Evolutionary conservation across 225 moss, liverwort and hornwort species (phyloP), one percentile per base, ranked within the genome.

Genomic region (Polytrichum commune): DNA sequence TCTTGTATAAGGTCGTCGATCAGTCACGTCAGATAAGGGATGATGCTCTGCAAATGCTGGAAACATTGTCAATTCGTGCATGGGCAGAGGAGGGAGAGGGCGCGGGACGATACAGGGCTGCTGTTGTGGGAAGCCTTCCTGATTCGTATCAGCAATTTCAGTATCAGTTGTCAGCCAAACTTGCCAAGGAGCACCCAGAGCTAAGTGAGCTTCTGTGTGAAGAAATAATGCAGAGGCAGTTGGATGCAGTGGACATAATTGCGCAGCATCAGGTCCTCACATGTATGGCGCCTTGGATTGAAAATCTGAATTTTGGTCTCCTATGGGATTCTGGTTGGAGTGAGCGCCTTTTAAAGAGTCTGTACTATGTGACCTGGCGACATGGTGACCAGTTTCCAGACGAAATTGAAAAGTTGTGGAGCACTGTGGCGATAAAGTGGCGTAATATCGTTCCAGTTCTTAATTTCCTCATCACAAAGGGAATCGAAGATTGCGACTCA

Each of bases 371-470:
- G 68, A 98, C 98, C 38, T 98, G 98, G 98, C 83, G 93, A 60
- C 98, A 98, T 75, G 98, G 98, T 68, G 98, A 98, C 78, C 98
- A 98, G 72, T 98, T 98, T 72, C 98, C 98, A 57, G 98, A 98
- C 77, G 98, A 98, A 79, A 98, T 98, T 74, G 98, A 95, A 86
- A 98, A 98, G 69, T 77, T 98, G 68, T 98, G 98, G 98, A 98
- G 95, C 76, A 98, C 98, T 0, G 95, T 98, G 61, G 98, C 98
- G 72, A 91, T 90, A 65, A 95, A 98, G 76, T 90, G 95, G 98
- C 88, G 90, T 60, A 98, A 98, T 55, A 98, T 98, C 32, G 93
- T 98, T 60, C 98, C 98, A 58, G 98, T 98, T 26, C 95, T 98
- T 65, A 89, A 98, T 74, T 98, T 98, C 71, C 92, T 98, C 64